These are phyloP conservation scores for Penicillium herquei DNA, from an alignment of 495 filamentous ascomycete species.

Conservation along the genomic window DNA sequence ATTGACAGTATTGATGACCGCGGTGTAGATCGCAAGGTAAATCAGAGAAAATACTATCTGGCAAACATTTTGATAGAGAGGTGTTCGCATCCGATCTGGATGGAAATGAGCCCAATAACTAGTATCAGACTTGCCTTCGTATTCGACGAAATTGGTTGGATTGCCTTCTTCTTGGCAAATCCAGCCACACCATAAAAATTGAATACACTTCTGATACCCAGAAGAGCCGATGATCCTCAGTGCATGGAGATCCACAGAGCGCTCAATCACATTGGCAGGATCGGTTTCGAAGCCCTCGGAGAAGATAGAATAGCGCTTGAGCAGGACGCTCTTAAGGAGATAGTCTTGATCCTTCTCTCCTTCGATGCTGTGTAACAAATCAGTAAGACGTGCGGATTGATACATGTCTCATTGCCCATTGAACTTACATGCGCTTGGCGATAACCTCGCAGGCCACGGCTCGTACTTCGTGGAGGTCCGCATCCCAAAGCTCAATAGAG, in stretches of 20 bases:
- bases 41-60: slow-evolving; percentile 82
- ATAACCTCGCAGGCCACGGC: slow-evolving; percentile 90
- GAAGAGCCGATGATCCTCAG: slow-evolving; percentile 81
- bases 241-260: slow-evolving; percentile 89
- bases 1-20: slow-evolving; percentile 91
- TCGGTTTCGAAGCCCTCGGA: slow-evolving; percentile 65
- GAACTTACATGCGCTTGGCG: slow-evolving; percentile 74
- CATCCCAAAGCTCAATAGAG: slow-evolving; percentile 81
- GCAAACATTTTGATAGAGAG: slow-evolving; percentile 85
- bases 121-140: slow-evolving; percentile 70
- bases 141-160: slow-evolving; percentile 80
- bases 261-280: slow-evolving; percentile 84
- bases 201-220: slow-evolving; percentile 94
- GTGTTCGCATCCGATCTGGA: slow-evolving; percentile 89
- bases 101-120: slow-evolving; percentile 79
- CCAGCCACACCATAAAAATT: slow-evolving; percentile 92
- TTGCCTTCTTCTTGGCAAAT: slow-evolving; percentile 91
- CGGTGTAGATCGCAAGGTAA: slow-evolving; percentile 82
- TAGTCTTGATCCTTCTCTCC: slow-evolving; percentile 70
- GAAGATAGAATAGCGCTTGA: slow-evolving; percentile 86
- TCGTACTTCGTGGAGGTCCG: slow-evolving; percentile 74
- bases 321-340: slow-evolving; percentile 75
- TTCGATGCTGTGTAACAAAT: slow-evolving; percentile 62
- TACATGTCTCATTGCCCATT: neutral
- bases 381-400: neutral